Base-by-base conservation (phyloP, 495 filamentous ascomycete genomes). In the Recurvomyces mirabilis region DNA sequence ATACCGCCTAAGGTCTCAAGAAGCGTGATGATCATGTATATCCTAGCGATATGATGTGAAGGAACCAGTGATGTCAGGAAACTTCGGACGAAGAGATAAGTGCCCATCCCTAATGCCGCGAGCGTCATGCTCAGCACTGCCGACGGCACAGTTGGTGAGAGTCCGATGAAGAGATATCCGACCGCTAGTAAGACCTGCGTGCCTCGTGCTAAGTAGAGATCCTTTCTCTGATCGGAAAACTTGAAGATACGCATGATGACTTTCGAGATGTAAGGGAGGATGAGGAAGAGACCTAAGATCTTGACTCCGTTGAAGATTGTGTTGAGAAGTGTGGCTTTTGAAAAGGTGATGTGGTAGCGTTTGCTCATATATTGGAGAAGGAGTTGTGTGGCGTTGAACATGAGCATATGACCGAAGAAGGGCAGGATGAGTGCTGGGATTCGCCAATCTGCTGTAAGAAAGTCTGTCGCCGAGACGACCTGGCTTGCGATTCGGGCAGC, bases 281-380 rank as follows among this genome's bases (percentile, higher is more conserved):
- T 52, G 11, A 63, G 64, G 14, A 72, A 56, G 33, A 79, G 68
- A 0, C 77, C 54, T 6, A 72, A 53, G 19, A 78, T 65, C 14
- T 68, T 69, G 12, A 78, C 57, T 1, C 66, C 58, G 2, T 67
- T 65, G 43, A 70, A 66, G 24, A 71, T 66, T 0, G 69, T 66
- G 5, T 76, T 58, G 20, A 77, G 64, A 36, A 77, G 65, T 25
- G 70, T 77, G 7, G 77, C 67, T 38, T 71, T 55, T 0, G 74
- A 70, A 5, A 80, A 49, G 3, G 64, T 70, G 67, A 72, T 71
- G 10, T 63, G 59, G 49, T 76, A 80, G 26, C 74, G 65, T 2
- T 65, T 71, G 40, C 73, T 77, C 17, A 74, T 67, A 51, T 78
- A 77, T 49, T 78, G 74, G 4, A 68, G 52, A 13, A 79, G 55